Conservation (phyloP, 2,329 filamentous ascomycete genomes). For the Tetracladium maxilliforme region DNA sequence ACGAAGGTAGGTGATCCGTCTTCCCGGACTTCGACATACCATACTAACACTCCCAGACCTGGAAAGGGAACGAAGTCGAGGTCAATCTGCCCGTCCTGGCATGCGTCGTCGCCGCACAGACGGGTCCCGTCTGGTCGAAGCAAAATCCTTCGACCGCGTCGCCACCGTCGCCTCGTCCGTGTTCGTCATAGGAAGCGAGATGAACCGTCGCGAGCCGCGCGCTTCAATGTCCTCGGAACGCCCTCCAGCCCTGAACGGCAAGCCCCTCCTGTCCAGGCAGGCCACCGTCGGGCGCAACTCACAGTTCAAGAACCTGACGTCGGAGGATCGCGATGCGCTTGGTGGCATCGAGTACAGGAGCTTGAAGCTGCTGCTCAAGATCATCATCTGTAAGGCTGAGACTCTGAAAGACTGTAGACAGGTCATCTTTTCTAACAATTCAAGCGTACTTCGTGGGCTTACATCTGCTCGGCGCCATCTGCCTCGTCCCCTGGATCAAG, state of each 20-base stretch:
- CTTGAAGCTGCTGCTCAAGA: conserved; percentile 30
- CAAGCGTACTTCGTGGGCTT: too few relatives aligned
- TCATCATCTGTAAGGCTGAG: conserved; percentile 25
- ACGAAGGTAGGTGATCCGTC: neutral
- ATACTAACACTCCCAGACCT: neutral
- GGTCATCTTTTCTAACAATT: too few relatives aligned
- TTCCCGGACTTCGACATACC: neutral
- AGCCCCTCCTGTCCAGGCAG: conserved; percentile 15
- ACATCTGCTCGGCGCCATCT: too few relatives aligned
- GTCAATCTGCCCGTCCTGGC: neutral
- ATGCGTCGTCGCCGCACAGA: neutral
- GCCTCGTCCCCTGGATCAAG: too few relatives aligned
- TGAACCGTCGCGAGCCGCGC: conserved; percentile 1
- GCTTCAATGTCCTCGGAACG: neutral
- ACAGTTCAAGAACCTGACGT: conserved; percentile 25
- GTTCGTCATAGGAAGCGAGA: conserved; percentile 1
- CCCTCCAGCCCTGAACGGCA: conserved; percentile 1
- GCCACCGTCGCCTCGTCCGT: conserved; percentile 1
- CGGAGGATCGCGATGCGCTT: conserved; percentile 24
- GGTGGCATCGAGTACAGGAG: conserved; percentile 36
- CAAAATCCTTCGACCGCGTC: conserved; percentile 1
- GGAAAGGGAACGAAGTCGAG: neutral
- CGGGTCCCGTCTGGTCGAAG: neutral
- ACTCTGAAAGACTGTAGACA: too few relatives aligned
- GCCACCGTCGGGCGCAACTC: conserved; percentile 19